Percentiles rank a stretch among this genome's conserved stretches.
These are phyloP conservation scores for Colletotrichum sp. DNA, from an alignment of 2,329 filamentous ascomycete genomes.

Conservation along the genomic window DNA sequence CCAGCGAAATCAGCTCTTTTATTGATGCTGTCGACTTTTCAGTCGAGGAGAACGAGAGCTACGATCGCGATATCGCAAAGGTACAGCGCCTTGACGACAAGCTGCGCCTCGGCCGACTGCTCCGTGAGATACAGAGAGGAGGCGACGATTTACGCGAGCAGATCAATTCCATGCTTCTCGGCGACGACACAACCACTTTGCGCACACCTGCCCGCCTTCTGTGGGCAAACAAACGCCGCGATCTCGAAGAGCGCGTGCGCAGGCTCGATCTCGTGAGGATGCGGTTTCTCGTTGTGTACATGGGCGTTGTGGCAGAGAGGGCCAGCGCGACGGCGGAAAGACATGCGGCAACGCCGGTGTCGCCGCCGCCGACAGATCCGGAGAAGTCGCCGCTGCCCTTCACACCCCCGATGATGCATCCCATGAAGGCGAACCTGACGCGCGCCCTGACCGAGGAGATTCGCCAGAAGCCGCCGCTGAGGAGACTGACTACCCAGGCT, in stretches of 20 bases:
- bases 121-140: conserved; percentile 66
- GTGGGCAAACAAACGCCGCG: conserved; percentile 60
- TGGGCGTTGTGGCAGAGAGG: conserved; percentile 59
- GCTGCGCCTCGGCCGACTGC: conserved; percentile 59
- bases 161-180: conserved; percentile 55
- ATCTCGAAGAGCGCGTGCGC: conserved; percentile 62
- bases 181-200: conserved; percentile 38
- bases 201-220: conserved; percentile 56
- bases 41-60: conserved; percentile 67
- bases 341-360: not conserved
- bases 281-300: conserved; percentile 68
- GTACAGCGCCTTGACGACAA: conserved; percentile 67
- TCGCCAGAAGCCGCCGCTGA: conserved; percentile 51
- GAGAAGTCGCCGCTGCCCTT: conserved; percentile 33
- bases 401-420: conserved; percentile 31
- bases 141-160: conserved; percentile 68
- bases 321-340: conserved; percentile 31
- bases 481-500: conserved; percentile 58
- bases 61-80: conserved; percentile 63
- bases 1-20: conserved; percentile 61
- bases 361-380: conserved; percentile 26
- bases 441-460: conserved; percentile 49
- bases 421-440: conserved; percentile 32
- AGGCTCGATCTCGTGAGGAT: conserved; percentile 66
- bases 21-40: conserved; percentile 67